Evolutionary conservation across 2,329 filamentous ascomycete genomes (phyloP).

Genomic region (Pseudonectria foliicola): DNA sequence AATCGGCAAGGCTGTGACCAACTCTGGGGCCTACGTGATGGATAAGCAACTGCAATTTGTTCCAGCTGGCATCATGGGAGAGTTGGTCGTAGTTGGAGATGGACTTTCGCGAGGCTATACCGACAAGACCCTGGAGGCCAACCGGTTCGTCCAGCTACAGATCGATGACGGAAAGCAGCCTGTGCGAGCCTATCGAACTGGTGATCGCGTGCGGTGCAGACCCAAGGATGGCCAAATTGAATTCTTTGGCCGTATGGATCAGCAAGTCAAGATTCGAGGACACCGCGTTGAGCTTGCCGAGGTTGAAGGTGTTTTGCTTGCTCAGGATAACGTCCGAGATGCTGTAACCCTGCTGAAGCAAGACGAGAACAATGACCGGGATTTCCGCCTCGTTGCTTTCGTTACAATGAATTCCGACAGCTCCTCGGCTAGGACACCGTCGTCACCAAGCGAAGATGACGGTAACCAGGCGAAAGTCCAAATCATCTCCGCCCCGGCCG

Average conservation of each 20-base stretch:
- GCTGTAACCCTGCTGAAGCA: conserved; percentile 2
- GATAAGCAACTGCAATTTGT: conserved; percentile 13
- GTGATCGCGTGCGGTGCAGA: conserved; percentile 12
- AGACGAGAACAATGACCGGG: conserved; percentile 5
- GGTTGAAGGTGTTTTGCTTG: not conserved
- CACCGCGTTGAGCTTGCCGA: conserved; percentile 16
- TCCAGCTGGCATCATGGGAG: conserved; percentile 14
- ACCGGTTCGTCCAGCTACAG: conserved; percentile 9
- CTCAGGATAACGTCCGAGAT: not conserved
- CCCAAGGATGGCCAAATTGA: conserved; percentile 13
- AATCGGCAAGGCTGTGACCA: conserved; percentile 12
- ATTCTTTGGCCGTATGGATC: conserved; percentile 18
- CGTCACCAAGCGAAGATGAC: no score
- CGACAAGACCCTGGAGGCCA: conserved; percentile 2
- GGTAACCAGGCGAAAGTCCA: conserved; percentile 1
- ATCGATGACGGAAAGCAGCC: not conserved
- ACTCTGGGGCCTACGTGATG: conserved; percentile 16
- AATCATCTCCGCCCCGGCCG: not conserved
- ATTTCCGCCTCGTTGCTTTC: conserved; percentile 6
- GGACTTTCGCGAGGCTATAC: conserved; percentile 14
- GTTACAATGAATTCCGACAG: no score
- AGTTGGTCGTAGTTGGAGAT: conserved; percentile 19
- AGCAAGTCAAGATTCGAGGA: conserved; percentile 19
- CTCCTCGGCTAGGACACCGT: no score
- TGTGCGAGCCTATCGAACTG: conserved; percentile 14